Evolutionary conservation across 192 early-diverging fungal species (phyloP), one percentile per base, ranked within the genome.

Genomic region (Chytriomyces sp.): DNA sequence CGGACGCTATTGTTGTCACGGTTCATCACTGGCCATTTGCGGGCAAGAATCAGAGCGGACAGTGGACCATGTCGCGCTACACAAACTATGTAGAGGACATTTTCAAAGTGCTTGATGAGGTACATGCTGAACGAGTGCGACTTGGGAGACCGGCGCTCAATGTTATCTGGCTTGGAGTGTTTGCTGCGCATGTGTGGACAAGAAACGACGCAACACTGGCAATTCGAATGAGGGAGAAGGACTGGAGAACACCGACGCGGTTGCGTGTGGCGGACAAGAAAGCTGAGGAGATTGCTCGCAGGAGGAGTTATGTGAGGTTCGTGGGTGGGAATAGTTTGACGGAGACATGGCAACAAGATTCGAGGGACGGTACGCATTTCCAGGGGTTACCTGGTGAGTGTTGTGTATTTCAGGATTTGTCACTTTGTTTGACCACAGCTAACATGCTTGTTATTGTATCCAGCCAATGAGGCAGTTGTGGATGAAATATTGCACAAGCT

Each of bases 401-500:
- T 35, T 35, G 35, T 35, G 35, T 35, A 35, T 35, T 35, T 35
- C 35, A 35, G 3, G 1, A 35, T 35, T 35, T 35, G 4, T 35
- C 35, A 35, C 35, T 35, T 35, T 35, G 35, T 35, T 35, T 35
- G 35, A 35, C 2, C 35, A 4, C 35, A 35, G 2, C 1, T 35
- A 35, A 35, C 35, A 35, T 35, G 35, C 4, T 35, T 35, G 35
- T 1, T 35, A 35, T 35, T 35, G 35, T 35, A 20, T 9, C 26
- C 60, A 77, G 70, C 73, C 16, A 57, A 57, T 44, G 69, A 61
- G 16, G 77, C 69, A 9, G 18, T 60, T 13, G 68, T 63, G 48
- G 72, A 72, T 48, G 77, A 78, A 45, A 35, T 78, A 4, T 69
- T 67, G 66, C 67, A 69, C 35, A 69, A 53, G 45, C 43, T 76